Base-by-base conservation (phyloP, 2,329 filamentous ascomycete genomes). In the Aspergillus pseudoterreus region DNA sequence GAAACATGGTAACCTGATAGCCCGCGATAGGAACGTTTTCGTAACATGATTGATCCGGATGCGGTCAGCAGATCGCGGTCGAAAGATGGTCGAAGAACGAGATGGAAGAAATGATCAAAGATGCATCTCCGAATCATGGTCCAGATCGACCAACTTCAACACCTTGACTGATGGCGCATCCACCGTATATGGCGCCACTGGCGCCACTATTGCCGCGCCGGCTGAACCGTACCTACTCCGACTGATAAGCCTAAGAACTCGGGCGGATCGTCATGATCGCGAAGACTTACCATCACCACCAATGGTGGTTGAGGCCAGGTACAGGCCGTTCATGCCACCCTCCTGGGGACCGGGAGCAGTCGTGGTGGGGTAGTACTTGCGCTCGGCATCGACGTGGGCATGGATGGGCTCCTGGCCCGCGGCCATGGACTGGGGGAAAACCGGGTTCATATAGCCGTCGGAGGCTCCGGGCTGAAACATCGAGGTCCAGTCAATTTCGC, bases 391-490 rank as follows among this genome's bases (percentile, higher is more conserved):
- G 54, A 79, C 82, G 74, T 84, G 86, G 74, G 76, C 77, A 79
- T 86, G 87, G 78, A 81, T 82, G 77, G 76, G 79, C 77, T 82
- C 86, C 79, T 85, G 85, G 72, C 78, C 83, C 76, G 85, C 80
- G 72, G 81, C 79, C 80, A 81, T 77, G 78, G 85, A 85, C 79
- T 85, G 69, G 70, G 78, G 75, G 74, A 82, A 84, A 68, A 80
- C 78, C 69, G 76, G 76, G 74, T 78, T 81, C 77, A 82, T 80
- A 74, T 82, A 84, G 72, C 79, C 77, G 73, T 83, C 77, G 73
- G 86, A 82, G 75, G 82, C 79, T 80, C 84, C 84, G 76, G 84
- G 73, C 76, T 85, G 86, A 77, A 89, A 89, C 83, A 90, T 87
- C 70, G 86, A 82, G 66, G 85, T 81, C 87, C 87, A 90, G 75